Base-by-base conservation (phyloP, 2,329 filamentous ascomycete genomes). In the Neophaeococcomyces aloes region DNA sequence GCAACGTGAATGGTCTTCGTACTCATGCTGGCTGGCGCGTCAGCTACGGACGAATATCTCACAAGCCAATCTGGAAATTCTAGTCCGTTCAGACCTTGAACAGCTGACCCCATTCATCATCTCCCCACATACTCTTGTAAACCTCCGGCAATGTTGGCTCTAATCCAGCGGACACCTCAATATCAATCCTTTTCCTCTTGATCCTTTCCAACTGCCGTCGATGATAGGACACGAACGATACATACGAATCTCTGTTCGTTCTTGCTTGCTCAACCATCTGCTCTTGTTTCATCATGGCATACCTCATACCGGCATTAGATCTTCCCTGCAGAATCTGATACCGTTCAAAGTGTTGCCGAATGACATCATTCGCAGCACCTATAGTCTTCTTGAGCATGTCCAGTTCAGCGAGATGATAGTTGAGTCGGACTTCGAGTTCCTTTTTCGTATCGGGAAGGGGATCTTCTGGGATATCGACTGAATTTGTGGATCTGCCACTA, bases 201-300 rank as follows among this genome's bases (percentile, higher is more conserved):
- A 58, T 56, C 15, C 56, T 42, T 13, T 51, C 49, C 34, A 59
- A 45, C 41, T 58, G 51, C 7, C 48, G 35, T 13, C 53, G 48
- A 33, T 57, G 56, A 39, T 52, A 56, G 14, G 47, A 41, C 23
- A 56, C 51, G 35, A 53, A 55, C 7, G 42, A 25, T 15, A 29
- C 25, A 34, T 37, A 48, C 14, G 30, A 38, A 23, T 48, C 38
- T 19, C 48, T 44, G 29, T 43, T 36, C n/a, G 21, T 39, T 17
- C 44, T 40, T 13, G 46, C 37, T 23, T 13, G 19, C 7, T 14
- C 37, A 25, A 41, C 29, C 29, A 45, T 25, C 13, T 42, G 30
- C 37, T 47, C 33, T 14, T 46, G 34, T 18, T 30, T 34, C 14
- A 21, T 17, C 19, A 47, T 36, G 13, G 42, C 30, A 27, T 14